Evolutionary conservation across 2,329 filamentous ascomycete species (phyloP).

Genomic region (Pestalotiopsis sp.): DNA sequence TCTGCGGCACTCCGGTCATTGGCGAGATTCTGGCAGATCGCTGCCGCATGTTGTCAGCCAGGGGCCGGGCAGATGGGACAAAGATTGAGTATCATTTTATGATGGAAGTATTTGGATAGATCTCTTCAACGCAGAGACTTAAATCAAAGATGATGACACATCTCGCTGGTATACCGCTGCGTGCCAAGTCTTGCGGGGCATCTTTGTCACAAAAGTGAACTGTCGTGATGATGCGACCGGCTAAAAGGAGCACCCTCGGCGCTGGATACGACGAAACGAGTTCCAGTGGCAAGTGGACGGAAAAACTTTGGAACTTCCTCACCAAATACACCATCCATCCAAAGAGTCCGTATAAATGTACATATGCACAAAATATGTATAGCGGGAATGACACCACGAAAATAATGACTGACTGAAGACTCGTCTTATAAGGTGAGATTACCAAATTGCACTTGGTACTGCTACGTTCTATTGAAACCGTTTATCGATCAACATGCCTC

Average conservation of each 20-base stretch:
- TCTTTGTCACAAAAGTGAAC: not conserved
- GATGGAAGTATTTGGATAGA: constrained; percentile 57
- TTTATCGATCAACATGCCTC: not conserved
- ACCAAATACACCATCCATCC: not conserved
- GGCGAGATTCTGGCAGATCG: constrained; percentile 58
- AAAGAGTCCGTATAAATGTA: no score
- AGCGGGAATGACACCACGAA: not conserved
- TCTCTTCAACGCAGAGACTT: not conserved
- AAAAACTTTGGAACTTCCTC: not conserved
- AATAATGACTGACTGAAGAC: no score
- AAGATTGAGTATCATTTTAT: constrained; percentile 60
- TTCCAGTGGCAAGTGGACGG: not conserved
- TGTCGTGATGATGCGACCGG: not conserved
- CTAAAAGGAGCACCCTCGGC: not conserved
- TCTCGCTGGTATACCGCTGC: not conserved
- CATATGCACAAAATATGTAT: not conserved
- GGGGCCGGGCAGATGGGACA: constrained; percentile 52
- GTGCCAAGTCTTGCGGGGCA: constrained; percentile 5
- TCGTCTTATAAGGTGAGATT: no score
- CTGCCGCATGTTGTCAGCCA: constrained; percentile 51
- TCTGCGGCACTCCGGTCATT: constrained; percentile 58
- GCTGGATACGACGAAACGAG: not conserved
- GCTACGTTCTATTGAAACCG: not conserved
- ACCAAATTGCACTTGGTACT: not conserved
- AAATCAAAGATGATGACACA: not conserved